These are phyloP conservation scores for Helicocarpus griseus DNA, from an alignment of 2,329 filamentous ascomycete species.

Conservation along the genomic window DNA sequence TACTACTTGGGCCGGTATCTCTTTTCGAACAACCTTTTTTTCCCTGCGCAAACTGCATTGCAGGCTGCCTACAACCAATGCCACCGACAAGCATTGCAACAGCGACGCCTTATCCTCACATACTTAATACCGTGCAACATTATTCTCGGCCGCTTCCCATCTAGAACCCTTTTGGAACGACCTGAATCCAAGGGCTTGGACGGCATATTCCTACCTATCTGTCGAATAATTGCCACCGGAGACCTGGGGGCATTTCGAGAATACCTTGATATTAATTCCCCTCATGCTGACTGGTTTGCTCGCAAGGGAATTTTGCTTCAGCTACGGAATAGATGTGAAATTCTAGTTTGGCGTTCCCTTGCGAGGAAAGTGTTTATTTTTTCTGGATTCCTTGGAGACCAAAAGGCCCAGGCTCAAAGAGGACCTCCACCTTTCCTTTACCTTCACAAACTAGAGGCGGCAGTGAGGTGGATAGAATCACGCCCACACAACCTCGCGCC, in stretches of 20 bases:
- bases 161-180: slow-evolving; percentile 52
- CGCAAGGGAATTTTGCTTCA: slow-evolving; percentile 65
- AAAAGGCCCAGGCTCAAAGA: slow-evolving; percentile 32
- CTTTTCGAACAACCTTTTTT: slow-evolving; percentile 75
- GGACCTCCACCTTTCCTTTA: slow-evolving; percentile 62
- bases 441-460: slow-evolving; percentile 55
- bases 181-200: slow-evolving; percentile 59
- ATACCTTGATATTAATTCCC: slow-evolving; percentile 47
- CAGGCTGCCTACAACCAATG: slow-evolving; percentile 74
- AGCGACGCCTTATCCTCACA: slow-evolving; percentile 70
- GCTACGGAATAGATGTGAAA: slow-evolving; percentile 66
- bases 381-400: slow-evolving; percentile 58
- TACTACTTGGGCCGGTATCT: slow-evolving; percentile 91
- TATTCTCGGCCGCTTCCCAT: slow-evolving; percentile 75
- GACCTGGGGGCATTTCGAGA: slow-evolving; percentile 65
- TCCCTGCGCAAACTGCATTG: slow-evolving; percentile 63
- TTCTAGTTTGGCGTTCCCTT: slow-evolving; percentile 75
- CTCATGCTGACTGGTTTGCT: slow-evolving; percentile 62
- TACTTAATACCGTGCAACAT: slow-evolving; percentile 78
- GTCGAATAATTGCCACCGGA: slow-evolving; percentile 60
- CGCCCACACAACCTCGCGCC: not conserved
- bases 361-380: slow-evolving; percentile 68
- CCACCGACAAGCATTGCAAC: slow-evolving; percentile 47
- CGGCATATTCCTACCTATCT: slow-evolving; percentile 63
- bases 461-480: slow-evolving; percentile 54